These are phyloP conservation scores for Mortierella antarctica DNA, from an alignment of 192 early-diverging fungal genomes.

Conservation along the genomic window DNA sequence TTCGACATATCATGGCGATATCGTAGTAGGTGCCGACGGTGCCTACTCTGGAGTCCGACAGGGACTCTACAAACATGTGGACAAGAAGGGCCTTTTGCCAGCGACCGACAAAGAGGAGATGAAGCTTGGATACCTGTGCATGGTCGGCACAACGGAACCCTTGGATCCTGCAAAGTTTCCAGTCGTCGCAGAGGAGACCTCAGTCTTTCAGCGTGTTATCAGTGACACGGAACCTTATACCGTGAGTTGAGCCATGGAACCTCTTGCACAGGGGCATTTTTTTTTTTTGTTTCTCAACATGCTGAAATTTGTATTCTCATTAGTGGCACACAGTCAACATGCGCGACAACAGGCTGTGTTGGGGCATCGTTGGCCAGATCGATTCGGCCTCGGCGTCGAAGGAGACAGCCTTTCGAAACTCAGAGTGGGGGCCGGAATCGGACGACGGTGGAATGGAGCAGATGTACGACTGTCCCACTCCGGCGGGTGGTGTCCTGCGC, in stretches of 20 bases:
- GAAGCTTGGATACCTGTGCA: neutral
- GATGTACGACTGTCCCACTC: neutral
- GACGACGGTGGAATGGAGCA: slow-evolving; percentile 1
- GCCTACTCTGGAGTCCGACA: slow-evolving; percentile 17
- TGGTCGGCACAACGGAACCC: slow-evolving; percentile 17
- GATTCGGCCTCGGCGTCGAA: neutral
- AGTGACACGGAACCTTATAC: neutral
- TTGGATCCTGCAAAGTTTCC: slow-evolving; percentile 21
- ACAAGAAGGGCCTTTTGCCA: neutral
- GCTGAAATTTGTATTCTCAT: neutral
- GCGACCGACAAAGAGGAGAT: neutral
- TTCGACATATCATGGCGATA: slow-evolving; percentile 16
- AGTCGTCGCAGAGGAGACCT: neutral
- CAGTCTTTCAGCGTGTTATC: slow-evolving; percentile 7
- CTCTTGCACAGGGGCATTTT: neutral
- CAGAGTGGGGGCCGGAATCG: slow-evolving; percentile 27
- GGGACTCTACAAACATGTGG: slow-evolving; percentile 1
- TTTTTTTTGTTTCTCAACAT: slow-evolving; percentile 2
- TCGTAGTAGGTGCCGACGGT: slow-evolving; percentile 27
- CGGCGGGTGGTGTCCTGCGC: slow-evolving; percentile 3
- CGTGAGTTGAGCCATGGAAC: neutral
- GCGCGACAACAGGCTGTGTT: slow-evolving; percentile 15
- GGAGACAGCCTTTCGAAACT: slow-evolving; percentile 11
- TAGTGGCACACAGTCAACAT: slow-evolving; percentile 11
- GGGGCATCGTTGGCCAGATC: slow-evolving; percentile 16